These are phyloP conservation scores for Lathyrus aphaca DNA, from an alignment of 306 rosid genomes.

Conservation along the genomic window DNA sequence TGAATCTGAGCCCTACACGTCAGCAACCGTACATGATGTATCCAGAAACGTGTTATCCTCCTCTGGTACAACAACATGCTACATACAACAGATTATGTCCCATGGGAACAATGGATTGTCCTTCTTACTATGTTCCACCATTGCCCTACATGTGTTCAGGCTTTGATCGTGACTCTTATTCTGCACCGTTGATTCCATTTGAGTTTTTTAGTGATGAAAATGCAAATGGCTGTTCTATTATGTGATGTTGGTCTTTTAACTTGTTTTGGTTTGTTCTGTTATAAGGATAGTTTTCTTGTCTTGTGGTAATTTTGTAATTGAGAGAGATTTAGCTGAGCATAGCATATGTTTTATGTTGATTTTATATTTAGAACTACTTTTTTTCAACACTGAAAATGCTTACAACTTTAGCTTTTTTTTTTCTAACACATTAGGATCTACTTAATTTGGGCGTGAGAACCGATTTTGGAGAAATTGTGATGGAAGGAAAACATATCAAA, in stretches of 20 bases:
- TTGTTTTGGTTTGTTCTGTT: slow-evolving; percentile 30
- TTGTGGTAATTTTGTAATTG: slow-evolving; percentile 30
- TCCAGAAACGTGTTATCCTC: slow-evolving; percentile 48
- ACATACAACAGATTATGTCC: slow-evolving; percentile 52
- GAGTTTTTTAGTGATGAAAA: slow-evolving; percentile 91
- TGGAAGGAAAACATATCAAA: background rate
- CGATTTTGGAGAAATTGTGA: background rate
- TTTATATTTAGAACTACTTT: slow-evolving; percentile 19
- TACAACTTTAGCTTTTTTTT: too few species aligned
- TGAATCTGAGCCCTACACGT: slow-evolving; percentile 56
- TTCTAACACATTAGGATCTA: too few species aligned
- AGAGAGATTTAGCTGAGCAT: background rate
- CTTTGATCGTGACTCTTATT: slow-evolving; percentile 41
- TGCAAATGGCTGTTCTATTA: slow-evolving; percentile 67
- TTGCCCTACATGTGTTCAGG: slow-evolving; percentile 52
- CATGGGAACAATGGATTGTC: slow-evolving; percentile 44
- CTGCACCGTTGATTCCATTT: slow-evolving; percentile 43
- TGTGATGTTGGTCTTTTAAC: slow-evolving; percentile 45
- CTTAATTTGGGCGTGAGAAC: background rate
- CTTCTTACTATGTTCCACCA: slow-evolving; percentile 52
- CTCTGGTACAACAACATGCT: slow-evolving; percentile 40
- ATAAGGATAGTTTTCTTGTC: slow-evolving; percentile 33
- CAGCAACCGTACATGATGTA: slow-evolving; percentile 40
- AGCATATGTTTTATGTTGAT: background rate
- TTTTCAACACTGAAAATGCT: background rate